Percentiles rank a stretch among this genome's conserved stretches.
These are phyloP conservation scores for Euphorbia peplus DNA, from an alignment of 345 rosid species.

Conservation along the genomic window DNA sequence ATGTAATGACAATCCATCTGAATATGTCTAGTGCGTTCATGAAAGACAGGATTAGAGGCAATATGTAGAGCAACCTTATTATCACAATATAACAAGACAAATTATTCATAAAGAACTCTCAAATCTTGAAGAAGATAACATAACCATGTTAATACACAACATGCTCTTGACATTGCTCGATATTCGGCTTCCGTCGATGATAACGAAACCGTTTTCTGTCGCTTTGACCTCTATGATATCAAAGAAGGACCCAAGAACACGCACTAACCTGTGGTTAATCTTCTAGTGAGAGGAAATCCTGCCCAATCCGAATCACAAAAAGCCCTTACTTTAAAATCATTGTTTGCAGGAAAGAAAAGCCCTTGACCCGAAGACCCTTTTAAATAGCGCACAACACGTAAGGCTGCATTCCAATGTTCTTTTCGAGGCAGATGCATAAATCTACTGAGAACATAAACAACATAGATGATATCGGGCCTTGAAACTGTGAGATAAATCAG, in stretches of 20 bases:
- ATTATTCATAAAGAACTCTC: background rate
- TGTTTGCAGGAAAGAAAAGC: no score
- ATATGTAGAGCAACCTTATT: conserved; percentile 4
- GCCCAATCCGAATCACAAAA: no score
- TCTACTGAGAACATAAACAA: background rate
- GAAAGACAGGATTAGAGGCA: conserved; percentile 1
- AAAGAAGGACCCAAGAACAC: background rate
- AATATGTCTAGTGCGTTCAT: conserved; percentile 11
- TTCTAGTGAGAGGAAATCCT: background rate
- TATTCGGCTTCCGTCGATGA: background rate
- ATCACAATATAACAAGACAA: background rate
- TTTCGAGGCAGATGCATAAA: background rate
- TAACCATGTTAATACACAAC: conserved; percentile 9
- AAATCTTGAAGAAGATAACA: background rate
- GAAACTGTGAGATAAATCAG: background rate
- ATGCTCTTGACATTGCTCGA: conserved; percentile 4
- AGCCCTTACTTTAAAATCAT: no score
- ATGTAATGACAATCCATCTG: conserved; percentile 13
- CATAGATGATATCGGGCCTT: conserved; percentile 14
- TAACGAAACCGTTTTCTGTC: background rate
- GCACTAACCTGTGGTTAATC: background rate
- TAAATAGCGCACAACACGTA: background rate
- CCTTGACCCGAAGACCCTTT: background rate
- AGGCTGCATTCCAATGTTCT: background rate
- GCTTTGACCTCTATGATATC: background rate